A percentile compares a stretch with the other conserved stretches of the same genome.
phyloP scores from a whole-genome alignment of 208 protist species.

The Crithidia bombi region DNA sequence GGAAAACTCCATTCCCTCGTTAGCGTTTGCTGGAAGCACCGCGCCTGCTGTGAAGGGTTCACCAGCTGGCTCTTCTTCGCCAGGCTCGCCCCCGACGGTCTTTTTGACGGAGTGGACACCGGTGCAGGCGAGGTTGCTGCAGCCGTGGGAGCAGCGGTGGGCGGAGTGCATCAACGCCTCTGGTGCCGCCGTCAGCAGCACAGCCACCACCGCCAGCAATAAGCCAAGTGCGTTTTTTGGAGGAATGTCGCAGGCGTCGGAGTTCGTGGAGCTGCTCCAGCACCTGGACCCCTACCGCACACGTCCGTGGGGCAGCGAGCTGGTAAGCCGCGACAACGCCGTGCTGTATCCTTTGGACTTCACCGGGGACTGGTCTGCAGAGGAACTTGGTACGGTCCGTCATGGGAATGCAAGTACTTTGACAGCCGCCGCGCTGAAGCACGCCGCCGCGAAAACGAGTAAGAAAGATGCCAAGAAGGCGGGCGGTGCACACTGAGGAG shows the following conservation, averaged over 20 bases:
- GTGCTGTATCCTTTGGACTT: constrained; percentile 28
- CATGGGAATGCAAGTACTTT: not conserved
- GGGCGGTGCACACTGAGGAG: not conserved
- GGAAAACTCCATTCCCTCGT: not conserved
- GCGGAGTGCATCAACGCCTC: not conserved
- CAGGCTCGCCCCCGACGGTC: not conserved
- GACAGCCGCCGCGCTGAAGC: not conserved
- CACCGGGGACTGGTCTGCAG: not conserved
- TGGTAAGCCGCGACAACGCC: constrained; percentile 21
- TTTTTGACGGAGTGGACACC: constrained; percentile 6
- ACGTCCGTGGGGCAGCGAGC: constrained; percentile 31
- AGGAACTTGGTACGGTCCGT: constrained; percentile 1
- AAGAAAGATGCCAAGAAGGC: not conserved
- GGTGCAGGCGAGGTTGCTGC: constrained; percentile 12
- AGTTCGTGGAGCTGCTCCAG: constrained; percentile 22
- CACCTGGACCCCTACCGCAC: constrained; percentile 28
- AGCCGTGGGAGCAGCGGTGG: constrained; percentile 29
- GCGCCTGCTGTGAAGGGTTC: too few relatives aligned
- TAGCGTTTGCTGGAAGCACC: too few relatives aligned
- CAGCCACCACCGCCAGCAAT: not conserved
- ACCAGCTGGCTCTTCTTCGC: not conserved
- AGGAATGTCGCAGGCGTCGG: constrained; percentile 15
- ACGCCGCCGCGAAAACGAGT: not conserved
- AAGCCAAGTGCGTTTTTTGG: not conserved
- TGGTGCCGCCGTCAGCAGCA: not conserved